Evolutionary conservation across 2,329 filamentous ascomycete genomes (phyloP).

Genomic region (Fragosphaeria purpurea): DNA sequence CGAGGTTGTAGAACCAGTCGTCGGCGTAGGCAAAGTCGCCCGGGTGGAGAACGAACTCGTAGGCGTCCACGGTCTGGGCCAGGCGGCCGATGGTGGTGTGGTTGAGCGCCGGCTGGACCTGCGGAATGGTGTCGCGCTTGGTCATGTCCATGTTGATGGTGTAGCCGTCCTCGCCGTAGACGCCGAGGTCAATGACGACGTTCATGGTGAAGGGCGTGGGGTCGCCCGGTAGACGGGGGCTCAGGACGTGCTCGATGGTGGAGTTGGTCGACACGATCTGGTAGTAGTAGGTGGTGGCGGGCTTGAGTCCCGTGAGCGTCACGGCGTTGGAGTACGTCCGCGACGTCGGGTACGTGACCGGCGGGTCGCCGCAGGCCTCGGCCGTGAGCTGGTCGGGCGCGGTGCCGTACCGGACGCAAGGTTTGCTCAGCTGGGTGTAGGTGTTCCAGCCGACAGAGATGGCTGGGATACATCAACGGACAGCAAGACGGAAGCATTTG

Average conservation of each 20-base stretch:
- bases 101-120: slow-evolving; percentile 40
- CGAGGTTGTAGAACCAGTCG: slow-evolving; percentile 39
- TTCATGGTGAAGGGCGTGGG: slow-evolving; percentile 41
- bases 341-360: slow-evolving; percentile 42
- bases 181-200: slow-evolving; percentile 44
- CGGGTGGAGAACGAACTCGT: slow-evolving; percentile 44
- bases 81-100: slow-evolving; percentile 49
- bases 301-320: slow-evolving; percentile 31
- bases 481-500: background rate
- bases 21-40: slow-evolving; percentile 51
- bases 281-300: slow-evolving; percentile 51
- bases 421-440: slow-evolving; percentile 32
- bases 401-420: slow-evolving; percentile 43
- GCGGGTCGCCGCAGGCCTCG: slow-evolving; percentile 29
- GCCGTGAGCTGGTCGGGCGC: slow-evolving; percentile 26
- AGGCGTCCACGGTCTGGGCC: slow-evolving; percentile 40
- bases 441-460: slow-evolving; percentile 49
- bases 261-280: slow-evolving; percentile 48
- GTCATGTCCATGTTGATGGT: slow-evolving; percentile 33
- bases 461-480: slow-evolving; percentile 21
- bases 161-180: slow-evolving; percentile 43
- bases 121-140: slow-evolving; percentile 39
- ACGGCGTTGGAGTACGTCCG: slow-evolving; percentile 43
- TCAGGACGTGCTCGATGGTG: slow-evolving; percentile 41
- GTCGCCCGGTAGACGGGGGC: slow-evolving; percentile 43